These are phyloP conservation scores for Berkeleyomyces rouxiae DNA, from an alignment of 2,329 filamentous ascomycete genomes.

Conservation along the genomic window DNA sequence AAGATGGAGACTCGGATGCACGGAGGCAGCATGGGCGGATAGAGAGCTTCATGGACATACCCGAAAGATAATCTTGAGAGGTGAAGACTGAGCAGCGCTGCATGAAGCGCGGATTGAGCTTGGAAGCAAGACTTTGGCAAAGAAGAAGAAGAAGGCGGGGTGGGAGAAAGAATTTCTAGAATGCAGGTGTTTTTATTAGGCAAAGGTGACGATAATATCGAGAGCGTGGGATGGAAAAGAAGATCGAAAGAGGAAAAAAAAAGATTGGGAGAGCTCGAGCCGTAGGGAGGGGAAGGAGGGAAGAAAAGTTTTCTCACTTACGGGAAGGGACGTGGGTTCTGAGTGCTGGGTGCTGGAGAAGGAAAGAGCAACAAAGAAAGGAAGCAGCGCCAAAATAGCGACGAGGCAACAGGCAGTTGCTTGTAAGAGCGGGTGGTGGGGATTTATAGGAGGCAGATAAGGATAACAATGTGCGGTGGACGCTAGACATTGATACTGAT, in stretches of 20 bases:
- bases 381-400: background rate
- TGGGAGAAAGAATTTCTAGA: conserved; percentile 4
- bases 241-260: conserved; percentile 4
- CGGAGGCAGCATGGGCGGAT: conserved; percentile 22
- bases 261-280: background rate
- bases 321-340: background rate
- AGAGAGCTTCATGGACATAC: conserved; percentile 28
- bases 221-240: conserved; percentile 10
- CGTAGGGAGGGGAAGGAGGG: background rate
- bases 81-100: conserved; percentile 73
- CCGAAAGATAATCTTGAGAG: conserved; percentile 74
- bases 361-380: conserved; percentile 5
- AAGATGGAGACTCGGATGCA: background rate
- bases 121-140: conserved; percentile 21
- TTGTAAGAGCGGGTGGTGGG: background rate
- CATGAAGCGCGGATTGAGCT: conserved; percentile 53
- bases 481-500: no score
- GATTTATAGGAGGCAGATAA: background rate
- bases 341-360: background rate
- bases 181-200: conserved; percentile 1
- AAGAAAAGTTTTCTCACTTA: conserved; percentile 9
- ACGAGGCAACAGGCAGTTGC: background rate
- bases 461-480: no score
- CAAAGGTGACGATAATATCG: background rate
- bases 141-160: conserved; percentile 9